A percentile compares a stretch with the other conserved stretches of the same genome.
Conservation (phyloP, 2,329 filamentous ascomycete species). For the Aspergillus candidus region DNA sequence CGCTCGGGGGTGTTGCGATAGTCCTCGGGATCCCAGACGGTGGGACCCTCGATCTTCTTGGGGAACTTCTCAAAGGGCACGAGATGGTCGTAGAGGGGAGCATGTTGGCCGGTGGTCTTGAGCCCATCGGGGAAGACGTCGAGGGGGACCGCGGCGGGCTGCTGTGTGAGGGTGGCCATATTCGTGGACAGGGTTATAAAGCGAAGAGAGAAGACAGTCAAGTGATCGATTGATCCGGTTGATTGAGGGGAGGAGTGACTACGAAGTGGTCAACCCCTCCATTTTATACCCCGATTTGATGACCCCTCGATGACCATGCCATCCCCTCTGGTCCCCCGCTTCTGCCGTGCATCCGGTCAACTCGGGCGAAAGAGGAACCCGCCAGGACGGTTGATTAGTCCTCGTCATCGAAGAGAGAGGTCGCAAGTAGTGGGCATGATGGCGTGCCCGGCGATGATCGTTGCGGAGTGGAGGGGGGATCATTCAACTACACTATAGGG, state of each 20-base stretch:
- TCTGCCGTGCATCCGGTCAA: neutral
- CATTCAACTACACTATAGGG: slow-evolving; percentile 14
- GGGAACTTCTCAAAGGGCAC: slow-evolving; percentile 65
- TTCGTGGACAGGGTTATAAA: slow-evolving; percentile 20
- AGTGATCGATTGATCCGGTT: too few relatives aligned
- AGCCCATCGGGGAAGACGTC: slow-evolving; percentile 59
- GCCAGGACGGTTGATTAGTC: too few relatives aligned
- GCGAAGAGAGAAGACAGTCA: neutral
- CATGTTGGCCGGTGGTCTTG: slow-evolving; percentile 66
- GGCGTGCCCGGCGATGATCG: slow-evolving; percentile 22
- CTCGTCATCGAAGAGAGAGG: neutral
- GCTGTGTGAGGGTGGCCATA: slow-evolving; percentile 34
- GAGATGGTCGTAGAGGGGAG: slow-evolving; percentile 61
- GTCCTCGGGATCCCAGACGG: slow-evolving; percentile 64
- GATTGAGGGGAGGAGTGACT: too few relatives aligned
- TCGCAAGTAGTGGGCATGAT: slow-evolving; percentile 24
- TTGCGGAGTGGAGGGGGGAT: neutral
- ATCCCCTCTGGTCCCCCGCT: neutral
- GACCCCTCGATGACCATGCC: neutral
- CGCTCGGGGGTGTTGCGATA: slow-evolving; percentile 57
- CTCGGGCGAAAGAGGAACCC: too few relatives aligned
- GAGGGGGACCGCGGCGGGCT: slow-evolving; percentile 34
- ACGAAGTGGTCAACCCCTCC: too few relatives aligned
- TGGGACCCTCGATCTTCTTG: slow-evolving; percentile 62
- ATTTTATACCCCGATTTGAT: too few relatives aligned